Conservation (phyloP, 495 filamentous ascomycete species). For the Xylaria intraflava region DNA sequence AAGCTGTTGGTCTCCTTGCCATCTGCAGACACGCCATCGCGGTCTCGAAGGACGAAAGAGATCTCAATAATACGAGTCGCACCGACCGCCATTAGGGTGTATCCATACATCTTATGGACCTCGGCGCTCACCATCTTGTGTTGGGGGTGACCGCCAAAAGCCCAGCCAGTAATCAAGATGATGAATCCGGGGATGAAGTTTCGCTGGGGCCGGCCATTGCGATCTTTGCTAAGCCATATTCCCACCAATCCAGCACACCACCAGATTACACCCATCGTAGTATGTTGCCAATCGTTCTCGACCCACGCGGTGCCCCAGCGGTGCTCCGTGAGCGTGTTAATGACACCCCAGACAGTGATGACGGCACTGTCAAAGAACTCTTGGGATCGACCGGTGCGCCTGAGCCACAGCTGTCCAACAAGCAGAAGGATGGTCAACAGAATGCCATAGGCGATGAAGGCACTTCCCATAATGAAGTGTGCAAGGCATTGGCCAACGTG, state of each 20-base stretch:
- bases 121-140: slow-evolving; percentile 72
- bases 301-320: slow-evolving; percentile 87
- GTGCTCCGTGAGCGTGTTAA: slow-evolving; percentile 98
- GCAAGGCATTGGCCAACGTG: slow-evolving; percentile 90
- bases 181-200: slow-evolving; percentile 91
- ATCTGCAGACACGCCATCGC: slow-evolving; percentile 49
- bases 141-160: slow-evolving; percentile 86
- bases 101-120: slow-evolving; percentile 90
- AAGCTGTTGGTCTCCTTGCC: slow-evolving; percentile 67
- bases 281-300: slow-evolving; percentile 95
- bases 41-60: slow-evolving; percentile 75
- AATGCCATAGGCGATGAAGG: slow-evolving; percentile 92
- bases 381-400: slow-evolving; percentile 77
- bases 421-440: slow-evolving; percentile 79
- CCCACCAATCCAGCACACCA: slow-evolving; percentile 89
- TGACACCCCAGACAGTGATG: slow-evolving; percentile 88
- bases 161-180: slow-evolving; percentile 89
- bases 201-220: slow-evolving; percentile 78
- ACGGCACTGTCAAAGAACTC: slow-evolving; percentile 94
- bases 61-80: slow-evolving; percentile 83
- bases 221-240: slow-evolving; percentile 79
- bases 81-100: slow-evolving; percentile 89
- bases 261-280: slow-evolving; percentile 95
- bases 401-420: slow-evolving; percentile 82
- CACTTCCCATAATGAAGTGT: slow-evolving; percentile 97